A percentile compares a stretch with the other conserved stretches of the same genome.
Evolutionary conservation across 768 basidiomycete genomes (phyloP).

Genomic region (Panellus pusillus): DNA sequence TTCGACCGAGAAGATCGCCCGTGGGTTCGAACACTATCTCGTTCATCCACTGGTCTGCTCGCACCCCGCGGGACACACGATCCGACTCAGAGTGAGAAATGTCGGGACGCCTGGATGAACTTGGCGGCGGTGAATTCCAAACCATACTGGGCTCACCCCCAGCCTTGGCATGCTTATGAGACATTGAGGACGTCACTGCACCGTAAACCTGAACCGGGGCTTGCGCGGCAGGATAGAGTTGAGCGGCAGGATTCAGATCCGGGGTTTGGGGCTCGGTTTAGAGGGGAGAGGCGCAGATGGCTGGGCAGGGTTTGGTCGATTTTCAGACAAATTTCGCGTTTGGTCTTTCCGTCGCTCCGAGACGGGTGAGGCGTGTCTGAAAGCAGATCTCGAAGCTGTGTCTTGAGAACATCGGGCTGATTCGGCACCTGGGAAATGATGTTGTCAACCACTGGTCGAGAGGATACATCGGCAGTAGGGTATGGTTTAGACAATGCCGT

Average conservation of each 20-base stretch:
- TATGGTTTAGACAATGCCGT: neutral
- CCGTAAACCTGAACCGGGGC: constrained; percentile 12
- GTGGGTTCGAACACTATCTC: neutral
- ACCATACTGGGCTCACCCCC: constrained; percentile 1
- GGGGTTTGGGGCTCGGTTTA: neutral
- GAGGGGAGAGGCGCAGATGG: neutral
- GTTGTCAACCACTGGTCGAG: constrained; percentile 2
- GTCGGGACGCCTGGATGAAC: constrained; percentile 8
- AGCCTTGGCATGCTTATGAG: neutral
- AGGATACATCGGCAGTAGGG: neutral
- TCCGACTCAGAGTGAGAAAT: constrained; percentile 5
- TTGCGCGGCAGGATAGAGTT: neutral
- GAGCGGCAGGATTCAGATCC: constrained; percentile 3
- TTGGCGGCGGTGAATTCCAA: neutral
- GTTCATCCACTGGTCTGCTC: constrained; percentile 3
- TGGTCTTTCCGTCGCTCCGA: constrained; percentile 3
- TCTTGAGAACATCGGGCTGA: constrained; percentile 10
- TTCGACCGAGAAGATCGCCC: constrained; percentile 11
- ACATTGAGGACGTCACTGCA: constrained; percentile 2
- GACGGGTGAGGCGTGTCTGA: constrained; percentile 8
- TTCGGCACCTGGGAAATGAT: neutral
- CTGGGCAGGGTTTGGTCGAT: neutral
- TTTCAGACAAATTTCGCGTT: neutral
- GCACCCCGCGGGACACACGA: neutral
- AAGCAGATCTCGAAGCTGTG: constrained; percentile 15